Conservation (phyloP, 2,329 filamentous ascomycete genomes). For the Elsinoe ampelina region DNA sequence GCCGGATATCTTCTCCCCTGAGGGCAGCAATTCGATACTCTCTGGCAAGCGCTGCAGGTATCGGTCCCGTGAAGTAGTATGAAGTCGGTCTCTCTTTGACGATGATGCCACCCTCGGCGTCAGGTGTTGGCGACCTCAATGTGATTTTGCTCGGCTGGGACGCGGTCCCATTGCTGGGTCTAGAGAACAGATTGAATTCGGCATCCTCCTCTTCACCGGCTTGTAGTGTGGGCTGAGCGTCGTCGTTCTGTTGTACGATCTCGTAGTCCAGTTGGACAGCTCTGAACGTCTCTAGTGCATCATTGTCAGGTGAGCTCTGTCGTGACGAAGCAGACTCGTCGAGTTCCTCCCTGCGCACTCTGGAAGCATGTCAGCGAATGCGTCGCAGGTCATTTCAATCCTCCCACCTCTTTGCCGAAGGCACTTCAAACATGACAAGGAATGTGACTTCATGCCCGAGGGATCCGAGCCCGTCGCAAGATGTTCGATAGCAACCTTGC, state of each 20-base stretch:
- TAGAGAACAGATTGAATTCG: constrained; percentile 23
- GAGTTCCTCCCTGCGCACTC: constrained; percentile 12
- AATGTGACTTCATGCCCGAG: too few relatives aligned
- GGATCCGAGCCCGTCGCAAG: neutral
- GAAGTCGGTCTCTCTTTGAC: constrained; percentile 11
- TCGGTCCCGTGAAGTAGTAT: constrained; percentile 20
- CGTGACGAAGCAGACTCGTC: neutral
- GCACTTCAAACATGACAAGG: constrained; percentile 1
- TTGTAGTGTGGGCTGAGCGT: neutral
- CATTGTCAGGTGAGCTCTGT: neutral
- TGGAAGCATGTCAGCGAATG: neutral
- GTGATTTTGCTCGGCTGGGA: constrained; percentile 17
- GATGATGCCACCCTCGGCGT: constrained; percentile 17
- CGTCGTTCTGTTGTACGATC: neutral
- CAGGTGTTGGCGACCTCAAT: constrained; percentile 20
- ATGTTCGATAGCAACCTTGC: neutral
- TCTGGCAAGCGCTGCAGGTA: constrained; percentile 3
- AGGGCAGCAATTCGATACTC: constrained; percentile 18
- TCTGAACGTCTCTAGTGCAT: constrained; percentile 8
- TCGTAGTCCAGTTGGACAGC: neutral
- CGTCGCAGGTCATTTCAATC: neutral
- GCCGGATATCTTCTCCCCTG: constrained; percentile 18
- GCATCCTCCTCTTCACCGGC: constrained; percentile 20
- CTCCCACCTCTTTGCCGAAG: constrained; percentile 3
- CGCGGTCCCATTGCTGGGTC: constrained; percentile 11